These are phyloP conservation scores for Vaccinium vitisidaea DNA, from an alignment of 148 eudicot genomes.

Conservation along the genomic window DNA sequence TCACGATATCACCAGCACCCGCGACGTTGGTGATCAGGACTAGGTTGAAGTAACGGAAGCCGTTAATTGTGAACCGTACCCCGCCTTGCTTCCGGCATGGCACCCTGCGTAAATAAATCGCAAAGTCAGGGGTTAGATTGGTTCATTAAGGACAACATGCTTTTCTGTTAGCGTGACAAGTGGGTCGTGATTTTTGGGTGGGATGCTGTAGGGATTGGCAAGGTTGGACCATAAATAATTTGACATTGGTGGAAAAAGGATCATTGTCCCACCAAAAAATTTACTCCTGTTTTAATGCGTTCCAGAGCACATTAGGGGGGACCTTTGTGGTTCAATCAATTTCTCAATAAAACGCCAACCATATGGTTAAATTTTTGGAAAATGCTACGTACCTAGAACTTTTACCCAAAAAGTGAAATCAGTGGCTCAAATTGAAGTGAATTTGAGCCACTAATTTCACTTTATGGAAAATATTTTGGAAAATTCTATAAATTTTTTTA, in stretches of 20 bases:
- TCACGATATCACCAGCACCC: slow-evolving; percentile 65
- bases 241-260: neutral
- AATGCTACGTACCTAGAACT: too few relatives aligned
- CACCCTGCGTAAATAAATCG: slow-evolving; percentile 35
- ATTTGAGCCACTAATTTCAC: too few relatives aligned
- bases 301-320: too few relatives aligned
- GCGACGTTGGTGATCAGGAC: slow-evolving; percentile 65
- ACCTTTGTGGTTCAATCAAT: neutral
- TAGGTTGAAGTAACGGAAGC: slow-evolving; percentile 72
- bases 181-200: too few relatives aligned
- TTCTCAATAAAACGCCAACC: neutral
- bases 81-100: slow-evolving; percentile 76
- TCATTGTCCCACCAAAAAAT: neutral
- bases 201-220: neutral
- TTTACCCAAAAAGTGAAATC: too few relatives aligned
- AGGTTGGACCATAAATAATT: neutral
- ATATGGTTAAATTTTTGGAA: neutral
- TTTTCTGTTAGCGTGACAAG: neutral
- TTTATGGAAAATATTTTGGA: too few relatives aligned
- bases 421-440: too few relatives aligned
- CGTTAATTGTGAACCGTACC: slow-evolving; percentile 69
- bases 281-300: neutral
- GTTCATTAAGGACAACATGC: neutral
- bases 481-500: neutral
- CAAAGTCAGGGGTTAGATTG: neutral